Conservation (phyloP, 2,329 filamentous ascomycete genomes). For the Aspergillus terreus region DNA sequence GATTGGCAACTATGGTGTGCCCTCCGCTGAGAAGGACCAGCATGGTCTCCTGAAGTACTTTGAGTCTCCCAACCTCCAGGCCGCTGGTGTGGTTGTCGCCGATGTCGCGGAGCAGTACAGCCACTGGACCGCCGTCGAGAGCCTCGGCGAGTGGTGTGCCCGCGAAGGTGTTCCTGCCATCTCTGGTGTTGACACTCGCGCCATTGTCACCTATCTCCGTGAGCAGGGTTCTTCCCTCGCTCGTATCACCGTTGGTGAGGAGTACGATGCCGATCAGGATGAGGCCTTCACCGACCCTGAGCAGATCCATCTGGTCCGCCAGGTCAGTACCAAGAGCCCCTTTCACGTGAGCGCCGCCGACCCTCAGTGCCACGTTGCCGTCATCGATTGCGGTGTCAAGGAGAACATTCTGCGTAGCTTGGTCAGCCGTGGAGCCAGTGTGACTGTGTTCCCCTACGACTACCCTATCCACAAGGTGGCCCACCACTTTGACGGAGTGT, state of each 20-base stretch:
- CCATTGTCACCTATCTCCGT: conserved; percentile 90
- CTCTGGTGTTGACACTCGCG: conserved; percentile 93
- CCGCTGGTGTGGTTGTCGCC: conserved; percentile 89
- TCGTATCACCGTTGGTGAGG: conserved; percentile 89
- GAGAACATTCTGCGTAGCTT: conserved; percentile 98
- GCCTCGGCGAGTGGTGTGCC: conserved; percentile 88
- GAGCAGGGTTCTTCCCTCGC: conserved; percentile 96
- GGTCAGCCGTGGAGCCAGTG: conserved; percentile 83
- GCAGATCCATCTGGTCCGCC: conserved; percentile 93
- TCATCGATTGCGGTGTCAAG: conserved; percentile 98
- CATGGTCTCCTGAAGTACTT: conserved; percentile 95
- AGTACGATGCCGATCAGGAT: conserved; percentile 97
- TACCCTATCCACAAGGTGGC: conserved; percentile 98
- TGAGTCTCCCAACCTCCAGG: conserved; percentile 96
- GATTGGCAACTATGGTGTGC: conserved; percentile 98
- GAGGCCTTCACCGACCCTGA: conserved; percentile 93
- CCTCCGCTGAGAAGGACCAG: conserved; percentile 77
- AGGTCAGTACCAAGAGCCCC: conserved; percentile 95
- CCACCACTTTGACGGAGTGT: conserved; percentile 95
- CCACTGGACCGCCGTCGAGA: conserved; percentile 98
- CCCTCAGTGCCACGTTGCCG: conserved; percentile 82
- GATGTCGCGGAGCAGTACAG: conserved; percentile 93
- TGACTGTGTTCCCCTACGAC: conserved; percentile 93
- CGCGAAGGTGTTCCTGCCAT: conserved; percentile 95
- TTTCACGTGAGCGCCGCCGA: conserved; percentile 87